A percentile compares a stretch with the other conserved stretches of the same genome.
Evolutionary conservation across 2,329 filamentous ascomycete species (phyloP).

Genomic region (Sarocladium brachiariae): DNA sequence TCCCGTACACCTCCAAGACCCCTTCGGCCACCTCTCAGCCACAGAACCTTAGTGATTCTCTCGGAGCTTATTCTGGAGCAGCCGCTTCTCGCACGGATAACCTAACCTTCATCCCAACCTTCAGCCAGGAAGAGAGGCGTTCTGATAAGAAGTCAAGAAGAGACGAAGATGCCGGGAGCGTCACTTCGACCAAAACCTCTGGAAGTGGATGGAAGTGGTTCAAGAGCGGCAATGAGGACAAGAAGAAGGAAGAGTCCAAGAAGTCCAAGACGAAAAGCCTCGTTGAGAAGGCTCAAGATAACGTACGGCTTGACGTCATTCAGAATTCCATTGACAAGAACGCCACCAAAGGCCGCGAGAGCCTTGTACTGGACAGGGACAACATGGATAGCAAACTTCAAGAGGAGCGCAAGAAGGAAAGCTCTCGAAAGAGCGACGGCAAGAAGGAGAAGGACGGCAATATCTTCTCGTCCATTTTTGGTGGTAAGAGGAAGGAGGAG

Average conservation of each 20-base stretch:
- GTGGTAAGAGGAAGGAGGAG: slow-evolving; percentile 82
- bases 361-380: slow-evolving; percentile 75
- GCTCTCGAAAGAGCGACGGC: slow-evolving; percentile 63
- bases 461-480: slow-evolving; percentile 90
- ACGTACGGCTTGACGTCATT: slow-evolving; percentile 74
- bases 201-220: slow-evolving; percentile 66
- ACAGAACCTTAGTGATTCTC: slow-evolving; percentile 41
- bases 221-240: slow-evolving; percentile 67
- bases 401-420: slow-evolving; percentile 78
- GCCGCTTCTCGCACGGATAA: slow-evolving; percentile 64
- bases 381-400: slow-evolving; percentile 64
- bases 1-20: slow-evolving; percentile 21
- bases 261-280: slow-evolving; percentile 57
- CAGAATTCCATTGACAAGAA: slow-evolving; percentile 77
- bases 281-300: slow-evolving; percentile 61
- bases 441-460: slow-evolving; percentile 93
- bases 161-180: slow-evolving; percentile 53
- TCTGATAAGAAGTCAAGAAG: slow-evolving; percentile 66
- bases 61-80: slow-evolving; percentile 37
- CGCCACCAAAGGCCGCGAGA: slow-evolving; percentile 54
- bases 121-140: slow-evolving; percentile 63
- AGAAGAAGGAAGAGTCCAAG: slow-evolving; percentile 55
- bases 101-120: slow-evolving; percentile 73
- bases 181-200: slow-evolving; percentile 57
- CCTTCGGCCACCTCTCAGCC: slow-evolving; percentile 16